These are phyloP conservation scores for Talaromyces wortmannii DNA, from an alignment of 495 filamentous ascomycete genomes.

Conservation along the genomic window DNA sequence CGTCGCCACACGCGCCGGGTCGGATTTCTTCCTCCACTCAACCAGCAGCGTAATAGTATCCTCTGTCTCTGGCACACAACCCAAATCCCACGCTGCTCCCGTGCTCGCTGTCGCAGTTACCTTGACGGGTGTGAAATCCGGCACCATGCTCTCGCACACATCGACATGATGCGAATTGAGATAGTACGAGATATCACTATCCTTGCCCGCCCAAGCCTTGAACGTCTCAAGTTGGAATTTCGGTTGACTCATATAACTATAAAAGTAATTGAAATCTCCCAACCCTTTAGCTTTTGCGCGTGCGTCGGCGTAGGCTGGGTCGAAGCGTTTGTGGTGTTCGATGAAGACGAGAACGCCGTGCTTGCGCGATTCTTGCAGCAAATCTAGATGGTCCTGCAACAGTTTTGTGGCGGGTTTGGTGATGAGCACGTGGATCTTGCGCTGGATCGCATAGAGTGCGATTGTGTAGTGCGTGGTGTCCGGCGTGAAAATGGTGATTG, in stretches of 20 bases:
- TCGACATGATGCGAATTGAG: constrained; percentile 92
- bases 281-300: constrained; percentile 60
- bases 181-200: constrained; percentile 92
- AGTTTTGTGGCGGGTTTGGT: constrained; percentile 92
- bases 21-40: constrained; percentile 71
- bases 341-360: constrained; percentile 85
- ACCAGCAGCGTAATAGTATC: constrained; percentile 90
- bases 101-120: constrained; percentile 72
- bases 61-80: constrained; percentile 74
- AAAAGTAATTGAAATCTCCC: constrained; percentile 97
- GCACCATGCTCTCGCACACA: constrained; percentile 84
- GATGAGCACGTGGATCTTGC: constrained; percentile 81
- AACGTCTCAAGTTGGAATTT: constrained; percentile 92
- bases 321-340: constrained; percentile 95
- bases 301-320: constrained; percentile 87
- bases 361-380: constrained; percentile 65
- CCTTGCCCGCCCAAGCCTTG: constrained; percentile 89
- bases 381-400: constrained; percentile 67
- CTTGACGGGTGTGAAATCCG: constrained; percentile 67
- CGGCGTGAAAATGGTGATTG: constrained; percentile 95
- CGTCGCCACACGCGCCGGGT: constrained; percentile 62
- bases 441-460: constrained; percentile 84
- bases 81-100: constrained; percentile 64
- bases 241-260: constrained; percentile 93
- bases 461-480: constrained; percentile 95